Evolutionary conservation across 2,329 filamentous ascomycete species (phyloP), one percentile per base, ranked within the genome.

Genomic region (Colletotrichum tanaceti): DNA sequence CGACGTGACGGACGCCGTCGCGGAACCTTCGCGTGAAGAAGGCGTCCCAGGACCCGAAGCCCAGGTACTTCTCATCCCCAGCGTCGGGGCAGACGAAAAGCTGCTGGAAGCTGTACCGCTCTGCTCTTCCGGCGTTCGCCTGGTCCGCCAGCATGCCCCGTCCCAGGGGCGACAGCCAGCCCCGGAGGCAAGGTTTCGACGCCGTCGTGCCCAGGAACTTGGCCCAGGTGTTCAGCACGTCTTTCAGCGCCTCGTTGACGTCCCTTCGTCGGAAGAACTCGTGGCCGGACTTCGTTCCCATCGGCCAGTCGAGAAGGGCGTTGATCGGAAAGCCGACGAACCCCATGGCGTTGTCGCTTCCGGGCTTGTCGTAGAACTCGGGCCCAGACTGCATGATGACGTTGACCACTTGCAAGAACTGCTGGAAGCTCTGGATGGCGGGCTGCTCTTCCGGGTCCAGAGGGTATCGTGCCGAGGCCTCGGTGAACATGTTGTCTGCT

Each of bases 21-120:
- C 78, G 82, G 63, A 91, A 83, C 5, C 80, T 65, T 6, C 90
- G 84, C 0, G 88, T 91, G 79, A 93, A 92, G 79, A 92, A 93
- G 73, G 83, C 81, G 67, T 93, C 90, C 90, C 90, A 92, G 0
- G 88, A 91, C 64, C 82, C 86, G 79, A 82, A 92, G 20, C 90
- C 90, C 70, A 87, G 83, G 74, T 89, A 75, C 71, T 85, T 78
- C 5, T 1, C 7, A 18, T 81, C 80, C 0, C 74, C 77, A 0
- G 87, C 83, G 49, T 91, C 86, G 0, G 73, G 71, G 74, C 89
- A 91, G 20, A 84, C 72, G 75, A 86, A 91, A 73, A 90, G 82
- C 20, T 90, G 83, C 65, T 90, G 83, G 68, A 90, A 90, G 55
- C 77, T 82, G 73, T 83, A 75, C 20, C 72, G 64, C 83, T 80